Evolutionary conservation across 495 filamentous ascomycete genomes (phyloP), one percentile per base, ranked within the genome.

Genomic region (Entonaema liquescens): DNA sequence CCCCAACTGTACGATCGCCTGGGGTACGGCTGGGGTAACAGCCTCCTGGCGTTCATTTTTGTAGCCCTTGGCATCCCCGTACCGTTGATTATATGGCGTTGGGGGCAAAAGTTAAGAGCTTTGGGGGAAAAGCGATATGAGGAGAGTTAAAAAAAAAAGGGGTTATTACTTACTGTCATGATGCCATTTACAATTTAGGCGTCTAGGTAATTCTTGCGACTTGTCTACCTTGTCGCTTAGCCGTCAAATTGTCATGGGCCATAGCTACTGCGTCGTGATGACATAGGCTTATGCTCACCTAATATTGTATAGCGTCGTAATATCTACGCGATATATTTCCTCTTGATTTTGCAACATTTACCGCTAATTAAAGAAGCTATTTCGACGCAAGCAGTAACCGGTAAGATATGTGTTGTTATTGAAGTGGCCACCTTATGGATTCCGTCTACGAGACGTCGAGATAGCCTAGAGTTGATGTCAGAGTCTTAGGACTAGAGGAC

Each of bases 11-110:
- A 84, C 73, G 59, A 77, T 31, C 78, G 77, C 23, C 72, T 86
- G 19, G 84, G 79, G 0, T 76, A 85, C 40, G 84, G 84, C 55
- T 87, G 83, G 85, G 86, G 81, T 11, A 83, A 83, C 47, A 83
- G 80, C 56, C 28, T 86, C 12, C 73, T 85, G 61, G 85, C 80
- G 1, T 86, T 87, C 49, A 75, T 86, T 25, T 83, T 79, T 0
- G 66, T 84, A 15, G 79, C 69, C 0, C 77, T 83, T 64, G 61
- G 61, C 35, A 63, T 84, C 5, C 76, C 81, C 6, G 80, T 84
- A 25, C 84, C 84, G 0, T 76, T 80, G 26, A 53, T 75, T n/a
- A 78, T 86, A 49, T 81, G 73, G 72, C 49, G 66, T 35, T 78
- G 72, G 75, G 79, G 79, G 12, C 69, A 78, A 49, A 75, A 58